phyloP scores from a whole-genome alignment of 2,329 filamentous ascomycete genomes.

The Didymella sp. region DNA sequence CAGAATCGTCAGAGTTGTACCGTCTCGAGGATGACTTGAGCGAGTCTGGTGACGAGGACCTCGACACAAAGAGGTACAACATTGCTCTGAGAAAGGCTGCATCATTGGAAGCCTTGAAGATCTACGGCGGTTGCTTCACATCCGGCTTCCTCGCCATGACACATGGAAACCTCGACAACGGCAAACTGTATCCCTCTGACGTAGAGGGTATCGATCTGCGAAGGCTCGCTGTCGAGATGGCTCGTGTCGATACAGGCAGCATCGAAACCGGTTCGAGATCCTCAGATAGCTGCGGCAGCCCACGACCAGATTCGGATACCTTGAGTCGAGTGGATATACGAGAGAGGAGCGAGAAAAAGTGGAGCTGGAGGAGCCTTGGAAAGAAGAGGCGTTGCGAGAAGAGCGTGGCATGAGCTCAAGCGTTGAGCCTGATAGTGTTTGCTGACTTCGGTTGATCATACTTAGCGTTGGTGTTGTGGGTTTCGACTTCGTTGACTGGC shows the following conservation, averaged over 20 bases:
- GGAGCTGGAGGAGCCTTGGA: conserved; percentile 34
- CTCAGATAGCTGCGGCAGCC: conserved; percentile 29
- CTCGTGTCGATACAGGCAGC: conserved; percentile 23
- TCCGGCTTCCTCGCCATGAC: conserved; percentile 42
- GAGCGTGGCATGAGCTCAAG: conserved; percentile 12
- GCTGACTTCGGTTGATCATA: conserved; percentile 2
- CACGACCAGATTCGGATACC: conserved; percentile 45
- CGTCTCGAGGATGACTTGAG: conserved; percentile 29
- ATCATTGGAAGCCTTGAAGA: conserved; percentile 40
- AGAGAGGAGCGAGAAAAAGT: conserved; percentile 24
- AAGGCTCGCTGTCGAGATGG: conserved; percentile 34
- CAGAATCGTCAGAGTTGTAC: conserved; percentile 25
- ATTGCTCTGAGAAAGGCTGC: conserved; percentile 35
- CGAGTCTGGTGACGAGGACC: conserved; percentile 34
- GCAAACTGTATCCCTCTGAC: conserved; percentile 27
- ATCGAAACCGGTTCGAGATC: conserved; percentile 21
- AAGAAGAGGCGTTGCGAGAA: conserved; percentile 29
- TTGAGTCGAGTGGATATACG: conserved; percentile 29
- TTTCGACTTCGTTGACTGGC: conserved; percentile 16
- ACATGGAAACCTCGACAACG: conserved; percentile 31
- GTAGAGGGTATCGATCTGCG: conserved; percentile 36
- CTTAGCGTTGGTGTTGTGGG: conserved; percentile 20
- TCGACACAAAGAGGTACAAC: conserved; percentile 23
- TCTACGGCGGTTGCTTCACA: conserved; percentile 43
- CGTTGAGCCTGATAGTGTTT: neutral